phyloP scores from a whole-genome alignment of 2,329 filamentous ascomycete genomes.

The Sarocladium brachiariae region DNA sequence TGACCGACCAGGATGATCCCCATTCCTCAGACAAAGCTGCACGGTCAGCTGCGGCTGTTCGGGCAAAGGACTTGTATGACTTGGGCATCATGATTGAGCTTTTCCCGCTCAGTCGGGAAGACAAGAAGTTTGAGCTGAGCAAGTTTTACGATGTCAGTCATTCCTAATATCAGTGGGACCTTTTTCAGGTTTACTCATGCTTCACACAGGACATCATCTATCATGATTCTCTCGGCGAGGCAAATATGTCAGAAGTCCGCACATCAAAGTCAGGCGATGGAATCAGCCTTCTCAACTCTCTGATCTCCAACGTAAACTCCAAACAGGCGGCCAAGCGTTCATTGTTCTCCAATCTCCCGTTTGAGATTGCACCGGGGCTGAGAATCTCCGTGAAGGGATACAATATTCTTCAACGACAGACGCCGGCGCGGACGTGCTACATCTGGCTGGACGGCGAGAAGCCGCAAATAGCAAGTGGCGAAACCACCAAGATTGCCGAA shows the following conservation, averaged over 20 bases:
- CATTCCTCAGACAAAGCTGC: conserved; percentile 65
- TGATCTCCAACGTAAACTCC: conserved; percentile 84
- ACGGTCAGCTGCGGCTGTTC: conserved; percentile 70
- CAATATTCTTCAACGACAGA: conserved; percentile 78
- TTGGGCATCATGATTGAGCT: conserved; percentile 86
- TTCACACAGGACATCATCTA: conserved; percentile 78
- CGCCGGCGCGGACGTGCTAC: conserved; percentile 74
- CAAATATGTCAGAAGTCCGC: conserved; percentile 45
- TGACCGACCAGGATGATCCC: conserved; percentile 90
- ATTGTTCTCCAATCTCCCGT: conserved; percentile 76
- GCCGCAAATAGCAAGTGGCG: conserved; percentile 68
- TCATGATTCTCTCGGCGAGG: conserved; percentile 64
- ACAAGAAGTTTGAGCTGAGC: conserved; percentile 67
- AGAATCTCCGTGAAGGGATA: conserved; percentile 91
- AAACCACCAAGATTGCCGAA: conserved; percentile 69
- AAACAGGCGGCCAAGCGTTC: conserved; percentile 81
- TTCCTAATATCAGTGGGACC: not conserved
- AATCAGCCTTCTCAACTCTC: conserved; percentile 67
- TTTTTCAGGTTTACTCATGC: not conserved
- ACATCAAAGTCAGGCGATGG: conserved; percentile 66
- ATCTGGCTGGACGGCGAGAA: conserved; percentile 84
- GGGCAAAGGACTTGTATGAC: conserved; percentile 93
- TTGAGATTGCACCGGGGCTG: conserved; percentile 80
- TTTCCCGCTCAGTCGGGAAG: conserved; percentile 73
- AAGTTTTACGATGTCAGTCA: conserved; percentile 81